Percentiles rank a stretch among this genome's conserved stretches.
These are phyloP conservation scores for Tricholoma terreum DNA, from an alignment of 768 basidiomycete genomes.

Conservation along the genomic window DNA sequence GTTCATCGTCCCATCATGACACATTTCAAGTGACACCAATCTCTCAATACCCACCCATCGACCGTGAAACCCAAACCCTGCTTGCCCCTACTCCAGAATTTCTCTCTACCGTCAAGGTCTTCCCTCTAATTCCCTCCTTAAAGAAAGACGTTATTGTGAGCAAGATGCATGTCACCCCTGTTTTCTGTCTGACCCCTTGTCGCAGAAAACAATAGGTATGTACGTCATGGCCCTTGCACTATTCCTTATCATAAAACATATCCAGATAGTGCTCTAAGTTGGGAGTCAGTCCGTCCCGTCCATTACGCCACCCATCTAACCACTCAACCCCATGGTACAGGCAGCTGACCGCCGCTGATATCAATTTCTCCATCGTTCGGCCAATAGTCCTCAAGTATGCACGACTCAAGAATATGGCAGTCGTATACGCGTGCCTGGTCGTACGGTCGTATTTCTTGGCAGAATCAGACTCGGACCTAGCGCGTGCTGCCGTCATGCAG, in stretches of 20 bases:
- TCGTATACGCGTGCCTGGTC: conserved; percentile 75
- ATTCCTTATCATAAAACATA: conserved; percentile 10
- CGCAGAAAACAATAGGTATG: conserved; percentile 45
- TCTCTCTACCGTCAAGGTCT: conserved; percentile 66
- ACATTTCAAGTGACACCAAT: neutral
- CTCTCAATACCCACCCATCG: conserved; percentile 27
- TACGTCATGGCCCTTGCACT: conserved; percentile 9
- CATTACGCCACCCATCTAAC: conserved; percentile 6
- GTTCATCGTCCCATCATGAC: neutral
- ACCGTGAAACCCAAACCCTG: conserved; percentile 41
- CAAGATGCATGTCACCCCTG: conserved; percentile 8
- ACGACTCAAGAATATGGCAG: conserved; percentile 67
- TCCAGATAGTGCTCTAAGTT: conserved; percentile 68
- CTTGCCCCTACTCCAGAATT: conserved; percentile 56
- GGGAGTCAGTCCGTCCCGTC: conserved; percentile 58
- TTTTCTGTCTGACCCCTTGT: conserved; percentile 19
- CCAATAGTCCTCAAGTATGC: conserved; percentile 81
- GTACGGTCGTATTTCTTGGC: conserved; percentile 76
- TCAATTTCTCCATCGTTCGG: conserved; percentile 77
- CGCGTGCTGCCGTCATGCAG: conserved; percentile 70
- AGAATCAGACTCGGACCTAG: conserved; percentile 66
- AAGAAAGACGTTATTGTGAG: conserved; percentile 69
- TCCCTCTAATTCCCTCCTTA: conserved; percentile 73
- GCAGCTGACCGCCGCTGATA: conserved; percentile 80
- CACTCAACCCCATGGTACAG: conserved; percentile 32